Conservation (phyloP, 768 basidiomycete genomes). For the Russula compacta region DNA sequence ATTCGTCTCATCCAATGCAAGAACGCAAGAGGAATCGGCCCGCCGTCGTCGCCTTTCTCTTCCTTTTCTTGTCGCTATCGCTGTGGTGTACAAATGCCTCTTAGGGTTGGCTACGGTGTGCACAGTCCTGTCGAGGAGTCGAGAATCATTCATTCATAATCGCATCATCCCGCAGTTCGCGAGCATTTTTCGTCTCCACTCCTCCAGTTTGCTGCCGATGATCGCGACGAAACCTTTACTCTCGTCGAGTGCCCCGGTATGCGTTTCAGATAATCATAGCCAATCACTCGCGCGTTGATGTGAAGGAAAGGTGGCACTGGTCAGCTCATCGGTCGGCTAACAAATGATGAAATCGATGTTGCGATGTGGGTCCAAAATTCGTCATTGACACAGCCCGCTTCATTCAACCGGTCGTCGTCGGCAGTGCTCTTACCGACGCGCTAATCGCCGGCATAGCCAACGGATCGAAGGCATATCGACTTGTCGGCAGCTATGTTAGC, state of each 20-base stretch:
- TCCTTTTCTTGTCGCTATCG: background rate
- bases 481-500: slow-evolving; percentile 86
- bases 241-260: slow-evolving; percentile 85
- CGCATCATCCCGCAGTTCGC: slow-evolving; percentile 38
- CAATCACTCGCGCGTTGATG: background rate
- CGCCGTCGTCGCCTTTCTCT: background rate
- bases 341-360: slow-evolving; percentile 70
- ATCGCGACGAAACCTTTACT: slow-evolving; percentile 64
- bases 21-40: background rate
- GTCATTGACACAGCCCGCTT: background rate
- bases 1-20: background rate
- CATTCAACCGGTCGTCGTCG: background rate
- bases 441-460: slow-evolving; percentile 90
- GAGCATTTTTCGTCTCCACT: slow-evolving; percentile 92
- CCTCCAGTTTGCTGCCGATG: slow-evolving; percentile 68
- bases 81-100: slow-evolving; percentile 6
- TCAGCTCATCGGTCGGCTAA: slow-evolving; percentile 67
- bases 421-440: slow-evolving; percentile 81
- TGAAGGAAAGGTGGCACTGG: slow-evolving; percentile 64
- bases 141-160: too few species aligned
- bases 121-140: background rate
- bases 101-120: slow-evolving; percentile 25
- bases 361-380: slow-evolving; percentile 50
- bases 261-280: slow-evolving; percentile 14
- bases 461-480: slow-evolving; percentile 78